Base-by-base conservation (phyloP, 768 basidiomycete species). In the Mycena crocata region DNA sequence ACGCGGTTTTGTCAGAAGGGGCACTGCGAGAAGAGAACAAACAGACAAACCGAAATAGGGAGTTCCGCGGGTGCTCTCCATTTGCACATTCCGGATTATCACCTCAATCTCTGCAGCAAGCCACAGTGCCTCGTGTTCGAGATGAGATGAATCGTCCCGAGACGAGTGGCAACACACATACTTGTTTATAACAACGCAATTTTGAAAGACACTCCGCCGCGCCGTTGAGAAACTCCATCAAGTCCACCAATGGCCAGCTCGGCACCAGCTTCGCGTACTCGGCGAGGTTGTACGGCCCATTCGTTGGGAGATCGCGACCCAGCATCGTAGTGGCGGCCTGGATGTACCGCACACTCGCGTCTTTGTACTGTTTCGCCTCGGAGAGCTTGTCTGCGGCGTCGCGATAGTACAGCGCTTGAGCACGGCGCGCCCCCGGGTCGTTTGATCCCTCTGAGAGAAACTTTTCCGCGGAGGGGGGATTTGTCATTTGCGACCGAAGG, bases 71-170 rank as follows among this genome's bases (percentile, higher is more conserved):
- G 60, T 52, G 6, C 15, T 46, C 6, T 65, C 59, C 23, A 75
- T 72, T 14, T 73, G 72, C 0, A 72, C 62, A 31, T 76, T 74
- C 39, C 68, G 68, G 30, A 75, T 68, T 8, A 80, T 52, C 5
- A 76, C 69, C 32, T 73, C 57, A 2, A 76, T 70, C 60, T 81
- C 78, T 15, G 76, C 62, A 3, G 73, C 49, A 71, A 76, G 78
- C 24, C 71, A 72, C n/a, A 81, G 59, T 1, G 78, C 78, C 78
- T 81, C n/a, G 23, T 14, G 2, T 13, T 51, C 24, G 23, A 23
- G 37, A n/a, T 44, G n/a, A 1, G 17, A 15, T 37, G n/a, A 3
- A 1, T 0, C 23, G 13, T 8, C 8, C 1, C 1, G 15, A 13
- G 24, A 31, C 10, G 24, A 23, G 21, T 23, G 6, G 19, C 15